Percentiles rank a stretch among this genome's conserved stretches.
Evolutionary conservation across 2,329 filamentous ascomycete genomes (phyloP).

Genomic region (Aphanoascus verrucosus): DNA sequence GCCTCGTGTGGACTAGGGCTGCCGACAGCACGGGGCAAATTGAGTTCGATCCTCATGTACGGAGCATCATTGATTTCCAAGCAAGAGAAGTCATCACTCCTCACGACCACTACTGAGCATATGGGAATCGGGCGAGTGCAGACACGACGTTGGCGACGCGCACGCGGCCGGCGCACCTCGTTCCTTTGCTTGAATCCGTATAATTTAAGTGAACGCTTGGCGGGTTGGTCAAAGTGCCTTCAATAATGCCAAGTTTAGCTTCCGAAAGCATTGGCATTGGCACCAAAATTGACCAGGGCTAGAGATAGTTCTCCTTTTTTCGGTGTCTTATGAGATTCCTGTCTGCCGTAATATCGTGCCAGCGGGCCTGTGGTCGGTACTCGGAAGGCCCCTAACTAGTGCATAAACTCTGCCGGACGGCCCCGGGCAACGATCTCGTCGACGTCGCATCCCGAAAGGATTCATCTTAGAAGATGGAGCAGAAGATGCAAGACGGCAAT

Average conservation of each 20-base stretch:
- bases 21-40: neutral
- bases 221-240: neutral
- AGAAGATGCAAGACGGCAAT: neutral
- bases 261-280: conserved; percentile 3
- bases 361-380: neutral
- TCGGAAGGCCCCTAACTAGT: neutral
- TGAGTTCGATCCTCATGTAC: neutral
- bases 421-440: neutral
- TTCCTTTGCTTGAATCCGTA: neutral
- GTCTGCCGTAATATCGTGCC: neutral
- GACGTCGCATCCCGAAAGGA: neutral
- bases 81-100: too few species aligned
- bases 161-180: neutral
- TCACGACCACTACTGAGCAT: neutral
- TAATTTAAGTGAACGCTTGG: neutral
- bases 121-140: neutral
- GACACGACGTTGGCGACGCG: neutral
- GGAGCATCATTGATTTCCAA: neutral
- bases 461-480: neutral
- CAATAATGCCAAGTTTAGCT: conserved; percentile 6
- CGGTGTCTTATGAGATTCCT: conserved; percentile 4
- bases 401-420: neutral
- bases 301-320: neutral
- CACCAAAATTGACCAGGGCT: neutral
- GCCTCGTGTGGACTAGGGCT: conserved; percentile 6